Evolutionary conservation across 2,329 filamentous ascomycete species (phyloP).

Genomic region (Zymoseptoria passerinii): DNA sequence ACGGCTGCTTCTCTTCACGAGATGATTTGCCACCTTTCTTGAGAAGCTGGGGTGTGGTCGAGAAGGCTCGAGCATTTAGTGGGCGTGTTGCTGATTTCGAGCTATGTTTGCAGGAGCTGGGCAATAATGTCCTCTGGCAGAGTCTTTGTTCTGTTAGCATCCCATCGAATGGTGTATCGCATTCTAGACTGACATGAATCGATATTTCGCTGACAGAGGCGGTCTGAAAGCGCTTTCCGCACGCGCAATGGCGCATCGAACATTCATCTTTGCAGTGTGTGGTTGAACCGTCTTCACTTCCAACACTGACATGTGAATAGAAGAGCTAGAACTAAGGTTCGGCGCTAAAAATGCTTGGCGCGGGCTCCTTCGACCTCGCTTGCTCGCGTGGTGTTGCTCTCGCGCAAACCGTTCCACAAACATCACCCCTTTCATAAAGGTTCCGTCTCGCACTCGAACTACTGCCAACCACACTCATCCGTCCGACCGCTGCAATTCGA

Average conservation of each 20-base stretch:
- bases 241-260: not conserved
- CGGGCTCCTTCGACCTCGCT: not conserved
- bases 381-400: not conserved
- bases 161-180: not conserved
- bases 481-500: not conserved
- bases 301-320: not conserved
- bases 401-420: not conserved
- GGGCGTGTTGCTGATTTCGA: not conserved
- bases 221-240: not conserved
- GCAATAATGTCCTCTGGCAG: not conserved
- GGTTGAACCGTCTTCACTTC: not conserved
- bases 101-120: not conserved
- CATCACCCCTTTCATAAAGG: not conserved
- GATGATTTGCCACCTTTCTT: slow-evolving; percentile 50
- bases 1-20: slow-evolving; percentile 28
- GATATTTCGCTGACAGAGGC: not conserved
- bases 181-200: not conserved
- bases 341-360: not conserved
- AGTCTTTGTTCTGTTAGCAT: not conserved
- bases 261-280: not conserved
- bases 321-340: not conserved
- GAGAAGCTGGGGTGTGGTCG: slow-evolving; percentile 32
- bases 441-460: not conserved
- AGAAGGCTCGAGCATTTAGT: slow-evolving; percentile 30
- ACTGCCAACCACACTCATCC: not conserved